These are phyloP conservation scores for Symbiodinium pilosum DNA, from an alignment of 73 alveolate genomes.

Conservation along the genomic window DNA sequence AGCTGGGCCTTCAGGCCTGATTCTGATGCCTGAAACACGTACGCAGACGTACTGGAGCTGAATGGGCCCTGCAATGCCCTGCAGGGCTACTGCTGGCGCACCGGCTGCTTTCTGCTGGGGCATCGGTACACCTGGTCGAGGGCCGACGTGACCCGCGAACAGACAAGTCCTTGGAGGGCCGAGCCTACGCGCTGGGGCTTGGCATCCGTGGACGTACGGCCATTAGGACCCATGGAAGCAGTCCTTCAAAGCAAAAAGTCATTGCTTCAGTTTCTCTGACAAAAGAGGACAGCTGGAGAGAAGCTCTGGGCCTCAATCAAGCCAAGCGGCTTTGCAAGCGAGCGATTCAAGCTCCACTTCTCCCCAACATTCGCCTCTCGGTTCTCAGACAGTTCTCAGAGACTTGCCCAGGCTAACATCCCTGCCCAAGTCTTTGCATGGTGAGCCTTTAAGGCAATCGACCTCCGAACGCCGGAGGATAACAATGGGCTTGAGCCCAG, in stretches of 20 bases:
- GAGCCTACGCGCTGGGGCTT: conserved; percentile 82
- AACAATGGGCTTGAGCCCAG: conserved; percentile 89
- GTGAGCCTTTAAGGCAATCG: conserved; percentile 81
- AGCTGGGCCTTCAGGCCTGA: conserved; percentile 72
- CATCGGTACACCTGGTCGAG: conserved; percentile 52
- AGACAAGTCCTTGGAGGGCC: conserved; percentile 37
- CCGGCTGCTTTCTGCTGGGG: conserved; percentile 44
- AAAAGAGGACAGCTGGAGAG: conserved; percentile 76
- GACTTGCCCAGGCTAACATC: not conserved
- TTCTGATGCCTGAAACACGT: not conserved
- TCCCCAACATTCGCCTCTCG: not conserved
- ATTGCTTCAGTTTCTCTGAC: not conserved
- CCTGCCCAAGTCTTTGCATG: too few relatives aligned
- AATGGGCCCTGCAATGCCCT: not conserved
- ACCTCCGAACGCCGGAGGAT: conserved; percentile 79
- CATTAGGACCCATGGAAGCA: not conserved
- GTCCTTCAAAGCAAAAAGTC: not conserved
- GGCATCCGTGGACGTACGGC: conserved; percentile 77
- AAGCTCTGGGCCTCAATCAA: conserved; percentile 47
- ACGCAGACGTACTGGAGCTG: not conserved
- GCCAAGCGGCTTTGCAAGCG: conserved; percentile 81
- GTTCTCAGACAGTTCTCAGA: not conserved
- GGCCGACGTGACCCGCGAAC: conserved; percentile 68
- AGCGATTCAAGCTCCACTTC: conserved; percentile 84
- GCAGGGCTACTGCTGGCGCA: conserved; percentile 79